Percentiles rank a stretch among this genome's conserved stretches.
Evolutionary conservation across 1,139 yeast species (phyloP).

Genomic region (Taiozyma onychis): DNA sequence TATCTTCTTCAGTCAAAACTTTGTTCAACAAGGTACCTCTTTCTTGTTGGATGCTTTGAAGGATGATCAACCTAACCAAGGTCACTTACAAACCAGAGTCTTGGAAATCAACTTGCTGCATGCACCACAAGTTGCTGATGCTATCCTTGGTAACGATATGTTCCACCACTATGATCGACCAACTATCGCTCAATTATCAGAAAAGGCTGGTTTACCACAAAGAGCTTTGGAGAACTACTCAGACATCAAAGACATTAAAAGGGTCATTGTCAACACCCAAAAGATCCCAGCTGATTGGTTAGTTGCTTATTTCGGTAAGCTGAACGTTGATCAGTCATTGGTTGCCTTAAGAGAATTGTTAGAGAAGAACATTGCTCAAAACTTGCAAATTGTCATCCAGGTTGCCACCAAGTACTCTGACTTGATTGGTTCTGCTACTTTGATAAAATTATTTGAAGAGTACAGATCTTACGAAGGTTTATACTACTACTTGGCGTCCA

Average conservation of each 20-base stretch:
- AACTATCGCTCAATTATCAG: constrained; percentile 86
- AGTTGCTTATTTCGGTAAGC: constrained; percentile 85
- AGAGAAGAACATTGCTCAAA: constrained; percentile 75
- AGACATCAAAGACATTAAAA: constrained; percentile 89
- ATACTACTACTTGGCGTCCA: constrained; percentile 87
- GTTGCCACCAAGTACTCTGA: constrained; percentile 97
- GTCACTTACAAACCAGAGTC: constrained; percentile 91
- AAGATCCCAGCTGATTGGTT: constrained; percentile 92
- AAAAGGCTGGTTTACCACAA: constrained; percentile 89
- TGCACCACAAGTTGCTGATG: constrained; percentile 99
- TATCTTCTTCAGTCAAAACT: constrained; percentile 90
- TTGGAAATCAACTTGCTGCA: constrained; percentile 88
- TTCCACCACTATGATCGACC: constrained; percentile 95
- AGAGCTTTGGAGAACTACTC: constrained; percentile 95
- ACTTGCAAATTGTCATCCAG: constrained; percentile 90
- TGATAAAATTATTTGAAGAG: constrained; percentile 90
- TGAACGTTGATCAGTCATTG: constrained; percentile 90
- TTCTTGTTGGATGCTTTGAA: constrained; percentile 92
- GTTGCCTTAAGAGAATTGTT: constrained; percentile 85
- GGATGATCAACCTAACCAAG: constrained; percentile 91
- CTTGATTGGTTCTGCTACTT: constrained; percentile 76
- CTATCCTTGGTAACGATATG: constrained; percentile 93
- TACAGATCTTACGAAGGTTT: constrained; percentile 90
- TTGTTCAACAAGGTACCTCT: constrained; percentile 98
- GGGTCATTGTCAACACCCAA: constrained; percentile 86